Conservation (phyloP, 805 yeast species). For the Myxozyma nipponensis region DNA sequence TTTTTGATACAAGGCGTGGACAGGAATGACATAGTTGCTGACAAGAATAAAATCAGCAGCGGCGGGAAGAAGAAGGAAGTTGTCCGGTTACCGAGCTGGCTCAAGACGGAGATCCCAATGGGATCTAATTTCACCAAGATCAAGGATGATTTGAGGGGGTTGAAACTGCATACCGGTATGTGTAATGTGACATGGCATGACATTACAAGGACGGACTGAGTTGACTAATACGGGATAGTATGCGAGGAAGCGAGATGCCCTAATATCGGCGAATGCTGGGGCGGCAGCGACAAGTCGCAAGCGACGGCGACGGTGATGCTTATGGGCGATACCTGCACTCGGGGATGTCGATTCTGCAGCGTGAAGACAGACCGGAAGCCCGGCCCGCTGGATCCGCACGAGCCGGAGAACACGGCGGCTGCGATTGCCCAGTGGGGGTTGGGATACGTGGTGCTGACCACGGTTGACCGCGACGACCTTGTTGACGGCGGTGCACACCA, state of each 20-base stretch:
- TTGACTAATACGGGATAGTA: conserved; percentile 42
- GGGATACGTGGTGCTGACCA: conserved; percentile 94
- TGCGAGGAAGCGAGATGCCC: conserved; percentile 99
- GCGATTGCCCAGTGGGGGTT: conserved; percentile 97
- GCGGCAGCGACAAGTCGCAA: conserved; percentile 82
- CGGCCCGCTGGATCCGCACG: conserved; percentile 85
- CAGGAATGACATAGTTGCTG: conserved; percentile 5
- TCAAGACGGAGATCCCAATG: conserved; percentile 94
- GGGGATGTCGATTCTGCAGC: conserved; percentile 98
- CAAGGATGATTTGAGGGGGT: conserved; percentile 80
- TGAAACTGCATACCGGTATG: conserved; percentile 68
- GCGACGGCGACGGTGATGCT: conserved; percentile 98
- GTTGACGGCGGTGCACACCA: conserved; percentile 91
- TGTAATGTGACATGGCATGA: no score
- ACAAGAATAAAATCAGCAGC: not conserved
- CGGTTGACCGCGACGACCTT: conserved; percentile 95
- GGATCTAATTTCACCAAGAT: conserved; percentile 78
- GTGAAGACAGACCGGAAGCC: conserved; percentile 91
- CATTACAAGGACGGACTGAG: no score
- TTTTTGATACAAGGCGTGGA: conserved; percentile 45
- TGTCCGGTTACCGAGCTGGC: conserved; percentile 77
- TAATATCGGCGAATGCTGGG: conserved; percentile 99
- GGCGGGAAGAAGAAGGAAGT: conserved; percentile 14
- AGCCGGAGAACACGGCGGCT: conserved; percentile 96
- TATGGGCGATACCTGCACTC: conserved; percentile 96